Evolutionary conservation across 345 rosid species (phyloP), one percentile per base, ranked within the genome.

Genomic region (Murraya paniculata): DNA sequence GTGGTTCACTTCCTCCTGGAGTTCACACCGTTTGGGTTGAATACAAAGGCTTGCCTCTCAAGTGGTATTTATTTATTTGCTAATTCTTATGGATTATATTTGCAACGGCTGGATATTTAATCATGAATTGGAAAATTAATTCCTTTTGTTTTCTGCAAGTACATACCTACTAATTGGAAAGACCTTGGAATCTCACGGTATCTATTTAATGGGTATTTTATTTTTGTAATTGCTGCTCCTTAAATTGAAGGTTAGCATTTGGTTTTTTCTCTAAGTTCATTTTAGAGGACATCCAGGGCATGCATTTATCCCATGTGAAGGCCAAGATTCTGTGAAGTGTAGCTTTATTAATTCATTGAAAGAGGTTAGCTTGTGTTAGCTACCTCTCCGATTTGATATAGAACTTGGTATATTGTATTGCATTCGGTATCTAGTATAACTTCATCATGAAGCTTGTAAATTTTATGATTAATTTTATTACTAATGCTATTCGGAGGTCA

Each of bases 101-200:
- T 30, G 24, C 39, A 13, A 11, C 50, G 31, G 56, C 38, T 28
- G 5, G 19, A 55, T 16, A 21, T 41, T 41, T 10, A 41, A 10
- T 19, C 27, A 35, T 0, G n/a, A n/a, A n/a, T 7, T 75, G 19
- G 97, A 97, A 90, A 50, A 50, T 48, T 55, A 33, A 22, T 64
- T 24, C 14, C 73, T 78, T 58, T 45, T 68, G 64, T 70, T 30
- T 33, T 56, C 77, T 82, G 78, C 78, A 92, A 98, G 99, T 87
- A 91, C 78, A 88, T 92, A 76, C 98, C 99, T 0, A 93, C 97
- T 5, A 93, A 78, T 94, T 97, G 1, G 92, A 91, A 86, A 83
- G 99, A 79, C 99, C 98, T 68, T 93, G 98, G 99, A 92, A 92
- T 85, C 85, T 96, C 81, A 93, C 99, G 72, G 99, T 92, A 77